Conservation (phyloP, 768 basidiomycete genomes). For the Collybia sordida region DNA sequence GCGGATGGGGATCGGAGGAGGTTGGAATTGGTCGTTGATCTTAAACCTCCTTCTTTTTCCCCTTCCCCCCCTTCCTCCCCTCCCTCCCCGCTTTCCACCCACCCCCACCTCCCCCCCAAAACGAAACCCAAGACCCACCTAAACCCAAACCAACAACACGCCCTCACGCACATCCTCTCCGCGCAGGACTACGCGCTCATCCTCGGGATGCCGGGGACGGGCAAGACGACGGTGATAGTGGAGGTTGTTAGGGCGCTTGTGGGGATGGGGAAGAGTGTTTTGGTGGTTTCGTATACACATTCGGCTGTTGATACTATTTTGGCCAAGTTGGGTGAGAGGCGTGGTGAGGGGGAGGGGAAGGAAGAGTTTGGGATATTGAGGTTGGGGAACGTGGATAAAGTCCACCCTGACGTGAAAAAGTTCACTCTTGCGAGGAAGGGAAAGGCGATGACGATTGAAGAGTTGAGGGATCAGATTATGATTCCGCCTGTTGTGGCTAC, state of each 20-base stretch:
- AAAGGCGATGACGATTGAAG: conserved; percentile 67
- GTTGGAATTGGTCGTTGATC: conserved; percentile 79
- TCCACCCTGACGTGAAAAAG: conserved; percentile 67
- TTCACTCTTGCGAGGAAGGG: conserved; percentile 62
- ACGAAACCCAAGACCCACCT: conserved; percentile 39
- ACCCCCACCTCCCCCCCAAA: conserved; percentile 16
- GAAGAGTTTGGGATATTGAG: conserved; percentile 77
- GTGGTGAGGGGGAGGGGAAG: no score
- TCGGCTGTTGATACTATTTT: conserved; percentile 98
- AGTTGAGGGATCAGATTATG: conserved; percentile 82
- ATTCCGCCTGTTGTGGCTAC: conserved; percentile 92
- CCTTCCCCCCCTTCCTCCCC: conserved; percentile 16
- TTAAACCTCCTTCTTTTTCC: conserved; percentile 67
- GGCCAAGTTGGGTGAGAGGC: conserved; percentile 67
- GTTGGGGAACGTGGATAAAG: conserved; percentile 92
- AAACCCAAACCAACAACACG: conserved; percentile 71
- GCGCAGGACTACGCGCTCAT: conserved; percentile 91
- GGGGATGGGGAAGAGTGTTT: conserved; percentile 77
- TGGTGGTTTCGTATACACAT: conserved; percentile 94
- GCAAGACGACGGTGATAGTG: conserved; percentile 94
- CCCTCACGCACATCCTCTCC: conserved; percentile 70
- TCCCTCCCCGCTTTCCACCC: conserved; percentile 49
- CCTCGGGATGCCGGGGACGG: conserved; percentile 98
- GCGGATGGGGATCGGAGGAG: conserved; percentile 67
- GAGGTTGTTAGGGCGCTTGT: conserved; percentile 83